Evolutionary conservation across 768 basidiomycete genomes (phyloP).

Genomic region (Kwoniella heveanensis): DNA sequence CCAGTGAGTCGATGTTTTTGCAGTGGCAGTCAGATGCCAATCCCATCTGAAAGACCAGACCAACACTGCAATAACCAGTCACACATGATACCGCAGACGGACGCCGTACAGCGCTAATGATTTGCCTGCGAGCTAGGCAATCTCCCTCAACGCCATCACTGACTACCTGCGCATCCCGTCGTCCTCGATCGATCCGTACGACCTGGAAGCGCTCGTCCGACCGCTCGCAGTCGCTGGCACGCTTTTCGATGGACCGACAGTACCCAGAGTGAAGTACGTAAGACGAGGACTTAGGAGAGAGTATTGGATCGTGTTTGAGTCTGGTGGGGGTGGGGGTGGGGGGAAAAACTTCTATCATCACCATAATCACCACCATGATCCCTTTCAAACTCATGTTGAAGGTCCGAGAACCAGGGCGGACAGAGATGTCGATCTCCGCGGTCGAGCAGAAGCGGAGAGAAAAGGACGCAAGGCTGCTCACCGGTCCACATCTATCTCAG

Average conservation of each 20-base stretch:
- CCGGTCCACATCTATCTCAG: neutral
- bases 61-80: too few species aligned
- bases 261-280: conserved; percentile 4
- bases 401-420: too few species aligned
- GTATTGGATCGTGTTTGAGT: conserved; percentile 19
- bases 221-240: conserved; percentile 6
- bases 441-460: neutral
- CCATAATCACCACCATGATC: too few species aligned
- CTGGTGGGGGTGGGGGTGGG: neutral
- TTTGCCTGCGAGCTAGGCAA: conserved; percentile 7
- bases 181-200: neutral
- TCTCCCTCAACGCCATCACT: conserved; percentile 10
- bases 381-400: neutral
- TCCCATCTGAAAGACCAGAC: too few species aligned
- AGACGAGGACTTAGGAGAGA: conserved; percentile 8
- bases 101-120: too few species aligned
- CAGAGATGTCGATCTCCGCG: too few species aligned
- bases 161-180: neutral
- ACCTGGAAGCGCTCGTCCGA: neutral
- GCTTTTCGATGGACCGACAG: neutral
- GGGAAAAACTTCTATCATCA: neutral
- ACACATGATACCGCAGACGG: too few species aligned
- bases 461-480: neutral
- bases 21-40: too few species aligned
- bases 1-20: too few species aligned